phyloP scores from a whole-genome alignment of 2,329 filamentous ascomycete genomes.

The Aspergillus cejpii region DNA sequence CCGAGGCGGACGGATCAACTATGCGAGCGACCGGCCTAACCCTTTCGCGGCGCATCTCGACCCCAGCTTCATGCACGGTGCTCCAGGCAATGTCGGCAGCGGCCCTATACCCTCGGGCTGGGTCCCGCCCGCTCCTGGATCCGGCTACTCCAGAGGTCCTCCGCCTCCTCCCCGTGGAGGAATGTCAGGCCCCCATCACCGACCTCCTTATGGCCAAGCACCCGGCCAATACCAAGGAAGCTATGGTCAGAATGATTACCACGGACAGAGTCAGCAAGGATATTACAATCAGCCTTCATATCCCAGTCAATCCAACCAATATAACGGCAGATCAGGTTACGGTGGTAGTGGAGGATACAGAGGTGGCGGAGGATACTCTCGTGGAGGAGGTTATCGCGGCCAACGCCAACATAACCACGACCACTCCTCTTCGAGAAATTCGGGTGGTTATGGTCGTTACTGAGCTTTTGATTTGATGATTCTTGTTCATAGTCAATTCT shows the following conservation, averaged over 20 bases:
- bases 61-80: conserved; percentile 33
- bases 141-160: conserved; percentile 32
- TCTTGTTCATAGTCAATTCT: neutral
- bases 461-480: conserved; percentile 12
- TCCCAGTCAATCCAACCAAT: conserved; percentile 20
- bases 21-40: conserved; percentile 42
- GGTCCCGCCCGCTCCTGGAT: conserved; percentile 28
- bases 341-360: conserved; percentile 23
- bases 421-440: conserved; percentile 26
- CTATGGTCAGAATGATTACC: conserved; percentile 19
- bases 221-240: conserved; percentile 14
- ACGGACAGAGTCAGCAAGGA: conserved; percentile 22
- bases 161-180: conserved; percentile 37
- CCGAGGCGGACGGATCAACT: conserved; percentile 50
- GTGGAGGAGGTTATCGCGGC: conserved; percentile 21
- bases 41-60: conserved; percentile 45
- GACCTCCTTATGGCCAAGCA: conserved; percentile 19
- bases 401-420: conserved; percentile 24
- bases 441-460: conserved; percentile 38
- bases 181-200: conserved; percentile 21
- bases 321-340: conserved; percentile 23
- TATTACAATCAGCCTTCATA: conserved; percentile 18
- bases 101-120: conserved; percentile 32
- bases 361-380: conserved; percentile 17
- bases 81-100: conserved; percentile 24